Evolutionary conservation across 129 eudicot genomes (phyloP), one percentile per base, ranked within the genome.

Genomic region (Helichrysum umbraculigerum): DNA sequence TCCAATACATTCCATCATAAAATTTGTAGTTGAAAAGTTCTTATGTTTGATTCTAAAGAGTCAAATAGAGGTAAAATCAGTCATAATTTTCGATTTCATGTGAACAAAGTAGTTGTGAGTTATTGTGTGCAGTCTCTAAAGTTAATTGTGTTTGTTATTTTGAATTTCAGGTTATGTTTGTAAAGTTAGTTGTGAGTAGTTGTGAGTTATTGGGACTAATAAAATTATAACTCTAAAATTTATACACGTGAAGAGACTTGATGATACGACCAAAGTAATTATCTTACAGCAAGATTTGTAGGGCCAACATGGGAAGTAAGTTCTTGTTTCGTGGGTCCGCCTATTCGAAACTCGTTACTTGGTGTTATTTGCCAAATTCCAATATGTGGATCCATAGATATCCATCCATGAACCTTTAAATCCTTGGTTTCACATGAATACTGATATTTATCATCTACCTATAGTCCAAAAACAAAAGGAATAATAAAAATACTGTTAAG

Each of bases 361-460:
- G 97, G 91, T 3, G 90, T 88, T 19, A 91, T 88, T 39, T 86
- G 91, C 97, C 97, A 91, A 71, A 91, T 88, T 17, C 97, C 97
- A 8, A 82, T 75, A 0, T 81, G 76, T 3, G 89, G 84, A 20
- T 82, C 86, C 56, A 58, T 80, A 57, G 82, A 84, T 42, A 91
- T 82, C 91, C 93, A 91, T 12, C 97, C 97, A 51, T 91, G 97
- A 71, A 91, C 93, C 47, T 75, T 76, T 19, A 84, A 71, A 61
- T 91, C 97, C 82, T 91, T 83, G 72, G 83, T 76, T 73, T 88
- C 97, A 76, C 88, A 80, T 10, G 97, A 80, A 68, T 88, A 91
- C 65, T 88, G 89, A 76, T 91, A 91, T 64, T 91, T 91, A 78
- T 91, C 97, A 72, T 91, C 97, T 39, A 91, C 97, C 93, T 91